Evolutionary conservation across 306 rosid genomes (phyloP), one percentile per base, ranked within the genome.

Genomic region (Psophocarpus tetragonolobus): DNA sequence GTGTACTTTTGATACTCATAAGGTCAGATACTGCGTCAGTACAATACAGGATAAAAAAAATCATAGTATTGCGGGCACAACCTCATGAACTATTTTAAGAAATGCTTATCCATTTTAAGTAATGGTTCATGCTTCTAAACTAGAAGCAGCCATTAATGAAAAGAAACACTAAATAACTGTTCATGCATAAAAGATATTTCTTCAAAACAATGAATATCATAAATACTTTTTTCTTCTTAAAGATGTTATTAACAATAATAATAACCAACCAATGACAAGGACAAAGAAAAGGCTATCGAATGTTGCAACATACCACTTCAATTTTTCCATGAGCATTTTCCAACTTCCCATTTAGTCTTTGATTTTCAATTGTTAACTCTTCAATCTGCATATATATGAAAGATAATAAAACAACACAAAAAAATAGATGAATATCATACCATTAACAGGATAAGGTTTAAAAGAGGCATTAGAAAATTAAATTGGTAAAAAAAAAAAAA

Each of bases 271-370:
- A 54, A 35, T 17, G 26, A 51, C 14, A 8, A 14, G 14, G 44
- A 6, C 32, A 61, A 35, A 53, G 27, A 65, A 32, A 15, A 24
- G 51, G 8, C n/a, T n/a, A n/a, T n/a, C n/a, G n/a, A n/a, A 41
- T 12, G 39, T 17, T 32, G 65, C 32, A 38, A 54, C 91, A 71
- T 91, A 94, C 98, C 82, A 84, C 86, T 88, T 90, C 94, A 73
- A 85, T 33, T 86, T 88, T 91, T 26, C 84, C 84, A 35, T 79
- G 81, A 69, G 91, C 91, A 69, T 41, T 74, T 82, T 84, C 88
- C 60, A 90, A 71, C 82, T 91, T 85, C 58, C 33, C 76, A 33
- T 77, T 21, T 62, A 91, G 92, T 84, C 68, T 72, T 7, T 2
- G 67, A 70, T 87, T 90, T 74, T 88, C 92, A 10, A 75, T 76